Conservation (phyloP, 768 basidiomycete genomes). For the Tephrocybe sp. region DNA sequence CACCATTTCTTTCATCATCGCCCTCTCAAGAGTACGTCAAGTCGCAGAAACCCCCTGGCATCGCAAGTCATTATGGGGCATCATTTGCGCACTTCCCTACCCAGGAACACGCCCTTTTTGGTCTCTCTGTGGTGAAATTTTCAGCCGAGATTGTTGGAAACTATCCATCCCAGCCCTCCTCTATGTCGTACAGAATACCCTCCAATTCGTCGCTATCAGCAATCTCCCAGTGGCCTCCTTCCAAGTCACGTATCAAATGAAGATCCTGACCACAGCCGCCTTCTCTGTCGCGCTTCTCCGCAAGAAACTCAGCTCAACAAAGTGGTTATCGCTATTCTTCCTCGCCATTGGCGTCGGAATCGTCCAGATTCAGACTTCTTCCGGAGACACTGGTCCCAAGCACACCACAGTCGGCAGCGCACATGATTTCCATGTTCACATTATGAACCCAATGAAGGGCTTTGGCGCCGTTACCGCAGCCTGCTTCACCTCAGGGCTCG, state of each 20-base stretch:
- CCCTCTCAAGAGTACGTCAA: slow-evolving; percentile 54
- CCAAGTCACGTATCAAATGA: slow-evolving; percentile 98
- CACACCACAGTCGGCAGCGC: slow-evolving; percentile 62
- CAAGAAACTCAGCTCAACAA: slow-evolving; percentile 64
- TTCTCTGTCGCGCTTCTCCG: slow-evolving; percentile 87
- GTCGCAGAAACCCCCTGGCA: slow-evolving; percentile 38
- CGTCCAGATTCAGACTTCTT: slow-evolving; percentile 85
- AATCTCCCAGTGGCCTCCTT: slow-evolving; percentile 97
- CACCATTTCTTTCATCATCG: slow-evolving; percentile 86
- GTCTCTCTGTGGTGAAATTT: slow-evolving; percentile 69
- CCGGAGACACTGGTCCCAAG: slow-evolving; percentile 23
- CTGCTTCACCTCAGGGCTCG: slow-evolving; percentile 88
- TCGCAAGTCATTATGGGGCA: slow-evolving; percentile 38
- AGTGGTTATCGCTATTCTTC: slow-evolving; percentile 89
- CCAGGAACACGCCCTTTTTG: slow-evolving; percentile 52
- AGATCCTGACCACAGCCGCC: slow-evolving; percentile 94
- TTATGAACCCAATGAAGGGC: slow-evolving; percentile 82
- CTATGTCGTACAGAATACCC: slow-evolving; percentile 94
- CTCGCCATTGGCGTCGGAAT: slow-evolving; percentile 92
- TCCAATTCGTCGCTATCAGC: slow-evolving; percentile 94
- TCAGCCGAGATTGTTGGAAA: slow-evolving; percentile 95
- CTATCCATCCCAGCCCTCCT: slow-evolving; percentile 95
- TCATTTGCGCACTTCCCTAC: slow-evolving; percentile 36
- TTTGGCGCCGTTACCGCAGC: slow-evolving; percentile 83
- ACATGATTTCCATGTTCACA: slow-evolving; percentile 66